Evolutionary conservation across 768 basidiomycete species (phyloP).

Genomic region (Calocybe gangraenosa): DNA sequence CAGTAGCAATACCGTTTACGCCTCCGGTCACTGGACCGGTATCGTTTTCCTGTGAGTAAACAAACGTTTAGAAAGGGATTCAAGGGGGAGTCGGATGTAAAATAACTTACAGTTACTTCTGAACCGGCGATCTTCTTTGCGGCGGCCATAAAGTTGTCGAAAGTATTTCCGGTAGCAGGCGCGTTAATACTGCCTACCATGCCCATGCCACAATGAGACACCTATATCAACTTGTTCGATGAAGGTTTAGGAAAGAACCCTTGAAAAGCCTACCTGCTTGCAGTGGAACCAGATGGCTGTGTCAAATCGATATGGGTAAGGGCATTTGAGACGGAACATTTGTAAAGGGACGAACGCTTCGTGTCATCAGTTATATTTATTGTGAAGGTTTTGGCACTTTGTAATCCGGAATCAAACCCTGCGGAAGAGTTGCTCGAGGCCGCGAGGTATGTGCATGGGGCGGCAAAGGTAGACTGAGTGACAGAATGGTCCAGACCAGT

Average conservation of each 20-base stretch:
- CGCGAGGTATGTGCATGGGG: constrained; percentile 47
- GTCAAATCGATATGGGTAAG: constrained; percentile 1
- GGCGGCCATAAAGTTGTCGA: constrained; percentile 33
- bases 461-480: constrained; percentile 51
- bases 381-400: constrained; percentile 32
- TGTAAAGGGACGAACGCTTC: constrained; percentile 31
- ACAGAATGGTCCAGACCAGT: constrained; percentile 42
- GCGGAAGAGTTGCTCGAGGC: constrained; percentile 29
- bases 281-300: constrained; percentile 57
- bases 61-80: background rate
- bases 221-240: too few species aligned
- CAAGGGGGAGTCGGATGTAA: background rate
- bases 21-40: constrained; percentile 38
- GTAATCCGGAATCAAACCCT: constrained; percentile 56
- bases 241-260: too few species aligned
- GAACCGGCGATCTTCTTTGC: constrained; percentile 32
- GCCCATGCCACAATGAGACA: constrained; percentile 45
- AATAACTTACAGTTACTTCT: constrained; percentile 29
- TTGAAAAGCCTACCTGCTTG: constrained; percentile 39
- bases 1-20: constrained; percentile 33
- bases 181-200: constrained; percentile 53
- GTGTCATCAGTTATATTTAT: constrained; percentile 45
- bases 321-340: background rate
- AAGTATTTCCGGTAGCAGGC: constrained; percentile 36
- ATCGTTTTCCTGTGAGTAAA: constrained; percentile 28